Evolutionary conservation across 208 protist genomes (phyloP).

Genomic region (Trypanosoma theileri): DNA sequence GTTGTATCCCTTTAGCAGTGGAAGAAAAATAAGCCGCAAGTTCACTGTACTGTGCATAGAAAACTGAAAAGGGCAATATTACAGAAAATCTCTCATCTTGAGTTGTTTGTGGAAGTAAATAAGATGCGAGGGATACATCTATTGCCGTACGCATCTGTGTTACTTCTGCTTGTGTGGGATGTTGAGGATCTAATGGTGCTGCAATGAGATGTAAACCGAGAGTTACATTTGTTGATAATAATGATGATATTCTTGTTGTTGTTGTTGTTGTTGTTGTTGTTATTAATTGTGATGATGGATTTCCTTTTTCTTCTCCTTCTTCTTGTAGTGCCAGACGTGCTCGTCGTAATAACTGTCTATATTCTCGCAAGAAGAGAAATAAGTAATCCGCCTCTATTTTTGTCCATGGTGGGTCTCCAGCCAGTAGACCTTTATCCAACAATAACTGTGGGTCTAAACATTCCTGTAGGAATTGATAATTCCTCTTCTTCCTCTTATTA

Average conservation of each 20-base stretch:
- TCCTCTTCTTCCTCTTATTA: background rate
- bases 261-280: too few relatives aligned
- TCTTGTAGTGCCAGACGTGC: background rate
- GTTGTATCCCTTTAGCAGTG: too few relatives aligned
- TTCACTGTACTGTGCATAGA: background rate
- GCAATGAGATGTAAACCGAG: conserved; percentile 9
- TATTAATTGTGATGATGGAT: too few relatives aligned
- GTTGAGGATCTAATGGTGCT: background rate
- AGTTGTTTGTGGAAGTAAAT: background rate
- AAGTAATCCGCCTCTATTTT: conserved; percentile 5
- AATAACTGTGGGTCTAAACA: conserved; percentile 4
- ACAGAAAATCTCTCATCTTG: background rate
- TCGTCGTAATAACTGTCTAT: background rate
- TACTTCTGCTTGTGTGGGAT: background rate
- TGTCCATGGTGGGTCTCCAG: background rate
- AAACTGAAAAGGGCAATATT: background rate
- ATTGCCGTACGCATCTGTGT: background rate
- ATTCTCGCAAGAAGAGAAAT: background rate
- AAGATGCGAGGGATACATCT: background rate
- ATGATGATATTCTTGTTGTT: too few relatives aligned
- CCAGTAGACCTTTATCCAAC: background rate
- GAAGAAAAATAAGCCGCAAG: background rate
- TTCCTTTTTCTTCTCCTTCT: background rate
- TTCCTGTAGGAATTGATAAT: background rate
- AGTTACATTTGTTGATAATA: background rate